Conservation (phyloP, 108 stramenopile species). For the Cyclostephanos tholiformis region DNA sequence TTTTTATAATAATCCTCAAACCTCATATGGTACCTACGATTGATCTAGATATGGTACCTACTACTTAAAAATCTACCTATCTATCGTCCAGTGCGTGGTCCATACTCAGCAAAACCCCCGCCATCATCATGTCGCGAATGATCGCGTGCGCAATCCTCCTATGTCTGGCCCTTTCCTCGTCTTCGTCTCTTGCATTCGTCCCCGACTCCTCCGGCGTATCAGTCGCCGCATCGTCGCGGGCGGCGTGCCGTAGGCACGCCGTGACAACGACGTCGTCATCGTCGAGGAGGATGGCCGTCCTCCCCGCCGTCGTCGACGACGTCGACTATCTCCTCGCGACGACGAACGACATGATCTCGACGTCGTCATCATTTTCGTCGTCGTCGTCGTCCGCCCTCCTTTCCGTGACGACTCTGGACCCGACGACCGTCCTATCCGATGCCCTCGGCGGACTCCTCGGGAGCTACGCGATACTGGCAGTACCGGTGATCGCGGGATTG, state of each 20-base stretch:
- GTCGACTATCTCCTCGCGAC: conserved; percentile 7
- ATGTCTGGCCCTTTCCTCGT: background rate
- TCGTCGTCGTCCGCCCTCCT: conserved; percentile 6
- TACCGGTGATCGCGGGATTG: conserved; percentile 80
- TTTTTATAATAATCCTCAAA: too few species aligned
- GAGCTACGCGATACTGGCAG: conserved; percentile 66
- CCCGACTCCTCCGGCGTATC: background rate
- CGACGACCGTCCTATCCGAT: conserved; percentile 71
- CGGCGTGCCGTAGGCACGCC: background rate
- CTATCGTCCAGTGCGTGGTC: too few species aligned
- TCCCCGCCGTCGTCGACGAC: background rate
- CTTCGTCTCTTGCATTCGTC: background rate
- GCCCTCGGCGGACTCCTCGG: conserved; percentile 64
- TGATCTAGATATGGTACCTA: too few species aligned
- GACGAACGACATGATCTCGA: conserved; percentile 11
- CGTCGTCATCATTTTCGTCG: conserved; percentile 15
- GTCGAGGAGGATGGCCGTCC: background rate
- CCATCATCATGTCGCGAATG: background rate
- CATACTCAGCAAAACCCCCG: background rate
- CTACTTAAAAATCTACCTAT: too few species aligned
- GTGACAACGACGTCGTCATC: background rate
- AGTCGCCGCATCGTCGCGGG: background rate
- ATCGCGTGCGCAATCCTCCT: background rate
- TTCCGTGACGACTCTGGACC: conserved; percentile 72
- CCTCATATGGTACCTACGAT: too few species aligned